These are phyloP conservation scores for Synchytrium microbalum DNA, from an alignment of 371 early-diverging fungal genomes.

Conservation along the genomic window DNA sequence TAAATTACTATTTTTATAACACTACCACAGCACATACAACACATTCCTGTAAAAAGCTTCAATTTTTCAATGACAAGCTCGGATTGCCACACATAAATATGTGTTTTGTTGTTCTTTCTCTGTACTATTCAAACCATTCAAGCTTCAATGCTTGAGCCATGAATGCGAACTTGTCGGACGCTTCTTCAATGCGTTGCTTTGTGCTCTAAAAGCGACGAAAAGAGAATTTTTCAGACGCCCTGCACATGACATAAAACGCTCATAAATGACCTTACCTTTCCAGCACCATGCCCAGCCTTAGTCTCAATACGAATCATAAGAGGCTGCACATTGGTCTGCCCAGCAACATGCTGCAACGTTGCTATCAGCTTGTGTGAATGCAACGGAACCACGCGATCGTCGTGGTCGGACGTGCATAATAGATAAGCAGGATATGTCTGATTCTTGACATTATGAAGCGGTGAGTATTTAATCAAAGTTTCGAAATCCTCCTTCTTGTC, in stretches of 20 bases:
- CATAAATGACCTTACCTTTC: conserved; percentile 38
- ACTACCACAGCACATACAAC: no score
- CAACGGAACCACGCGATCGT: conserved; percentile 40
- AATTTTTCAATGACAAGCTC: no score
- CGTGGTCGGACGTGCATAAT: conserved; percentile 36
- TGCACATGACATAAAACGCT: neutral
- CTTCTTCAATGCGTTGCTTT: conserved; percentile 40
- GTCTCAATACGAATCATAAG: conserved; percentile 51
- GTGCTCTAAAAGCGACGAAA: neutral
- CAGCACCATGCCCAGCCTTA: conserved; percentile 62
- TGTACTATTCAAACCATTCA: conserved; percentile 10
- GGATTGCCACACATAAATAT: no score
- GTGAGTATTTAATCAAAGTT: conserved; percentile 44
- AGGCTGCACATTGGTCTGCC: conserved; percentile 39
- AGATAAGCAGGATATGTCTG: conserved; percentile 32
- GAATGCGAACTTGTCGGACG: conserved; percentile 50
- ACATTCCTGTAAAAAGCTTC: no score
- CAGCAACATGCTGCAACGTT: conserved; percentile 46
- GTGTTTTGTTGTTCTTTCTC: no score
- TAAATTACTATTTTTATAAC: no score
- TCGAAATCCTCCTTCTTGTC: conserved; percentile 39
- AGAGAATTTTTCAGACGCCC: neutral
- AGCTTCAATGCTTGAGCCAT: conserved; percentile 29
- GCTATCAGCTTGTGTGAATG: conserved; percentile 55
- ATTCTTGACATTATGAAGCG: conserved; percentile 50